These are phyloP conservation scores for Eimeria maxima DNA, from an alignment of 169 alveolate genomes.

Conservation along the genomic window DNA sequence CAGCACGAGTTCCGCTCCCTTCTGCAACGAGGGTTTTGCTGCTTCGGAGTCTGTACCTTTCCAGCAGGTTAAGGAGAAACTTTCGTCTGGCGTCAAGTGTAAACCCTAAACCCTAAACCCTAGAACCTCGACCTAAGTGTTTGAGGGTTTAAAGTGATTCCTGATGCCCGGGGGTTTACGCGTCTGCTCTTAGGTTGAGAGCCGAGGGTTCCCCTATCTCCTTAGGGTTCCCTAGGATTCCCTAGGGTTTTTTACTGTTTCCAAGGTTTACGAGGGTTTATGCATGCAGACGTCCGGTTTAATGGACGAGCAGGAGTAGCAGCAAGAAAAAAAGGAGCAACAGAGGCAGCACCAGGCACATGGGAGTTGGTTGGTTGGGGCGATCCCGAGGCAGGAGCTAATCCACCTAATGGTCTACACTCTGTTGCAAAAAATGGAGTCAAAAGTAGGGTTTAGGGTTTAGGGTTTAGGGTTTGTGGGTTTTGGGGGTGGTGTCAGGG, in stretches of 20 bases:
- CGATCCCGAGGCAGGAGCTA: not conserved
- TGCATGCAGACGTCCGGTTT: constrained; percentile 30
- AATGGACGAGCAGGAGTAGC: constrained; percentile 13
- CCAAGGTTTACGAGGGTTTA: not conserved
- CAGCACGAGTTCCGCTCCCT: constrained; percentile 3
- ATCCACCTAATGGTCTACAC: not conserved
- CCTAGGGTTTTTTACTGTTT: too few relatives aligned
- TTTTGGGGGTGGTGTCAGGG: too few relatives aligned
- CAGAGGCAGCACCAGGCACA: too few relatives aligned
- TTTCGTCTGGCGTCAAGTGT: not conserved
- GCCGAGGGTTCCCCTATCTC: not conserved
- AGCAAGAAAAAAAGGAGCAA: not conserved
- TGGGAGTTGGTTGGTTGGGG: constrained; percentile 27
- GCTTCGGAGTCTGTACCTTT: not conserved
- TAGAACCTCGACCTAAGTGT: not conserved
- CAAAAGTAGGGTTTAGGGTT: constrained; percentile 13
- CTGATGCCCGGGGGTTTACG: not conserved
- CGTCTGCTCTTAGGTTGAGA: not conserved
- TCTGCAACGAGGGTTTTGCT: constrained; percentile 38
- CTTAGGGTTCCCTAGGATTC: too few relatives aligned
- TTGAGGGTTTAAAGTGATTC: not conserved
- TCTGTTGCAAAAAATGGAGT: constrained; percentile 9
- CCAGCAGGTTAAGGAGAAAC: not conserved
- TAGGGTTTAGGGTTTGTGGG: constrained; percentile 18
- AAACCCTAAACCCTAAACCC: constrained; percentile 35